A percentile compares a stretch with the other conserved stretches of the same genome.
Conservation (phyloP, 108 stramenopile genomes). For the Fistulifera pelliculosa region DNA sequence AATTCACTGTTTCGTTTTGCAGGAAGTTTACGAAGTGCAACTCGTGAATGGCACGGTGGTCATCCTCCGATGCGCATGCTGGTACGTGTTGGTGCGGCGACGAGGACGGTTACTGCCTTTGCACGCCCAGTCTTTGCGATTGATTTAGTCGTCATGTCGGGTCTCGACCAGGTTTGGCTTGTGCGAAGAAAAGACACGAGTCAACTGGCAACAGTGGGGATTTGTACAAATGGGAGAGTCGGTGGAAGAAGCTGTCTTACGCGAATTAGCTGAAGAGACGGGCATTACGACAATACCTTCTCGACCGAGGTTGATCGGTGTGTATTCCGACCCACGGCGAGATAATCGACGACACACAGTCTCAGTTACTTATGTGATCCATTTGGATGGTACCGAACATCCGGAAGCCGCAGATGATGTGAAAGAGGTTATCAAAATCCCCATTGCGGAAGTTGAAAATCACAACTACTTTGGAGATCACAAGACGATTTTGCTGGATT, state of each 20-base stretch:
- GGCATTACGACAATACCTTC: conserved; percentile 17
- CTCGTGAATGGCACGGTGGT: conserved; percentile 39
- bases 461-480: conserved; percentile 44
- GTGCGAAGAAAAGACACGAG: conserved; percentile 70
- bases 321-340: conserved; percentile 79
- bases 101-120: conserved; percentile 70
- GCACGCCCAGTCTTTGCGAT: conserved; percentile 80
- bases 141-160: conserved; percentile 60
- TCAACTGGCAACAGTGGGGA: conserved; percentile 79
- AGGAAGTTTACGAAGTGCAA: background rate
- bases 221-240: conserved; percentile 77
- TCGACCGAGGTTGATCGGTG: conserved; percentile 48
- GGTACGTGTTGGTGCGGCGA: conserved; percentile 72
- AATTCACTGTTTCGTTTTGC: background rate
- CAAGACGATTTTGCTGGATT: conserved; percentile 43
- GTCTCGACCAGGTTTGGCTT: conserved; percentile 39
- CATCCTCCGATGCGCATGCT: conserved; percentile 33
- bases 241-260: conserved; percentile 47
- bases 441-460: conserved; percentile 50
- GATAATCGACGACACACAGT: conserved; percentile 66
- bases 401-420: conserved; percentile 82
- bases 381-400: conserved; percentile 18
- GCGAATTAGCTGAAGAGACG: conserved; percentile 81
- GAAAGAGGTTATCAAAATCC: conserved; percentile 47
- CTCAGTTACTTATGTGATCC: conserved; percentile 42